phyloP scores from a whole-genome alignment of 371 early-diverging fungal species.

The Mycotypha africana region DNA sequence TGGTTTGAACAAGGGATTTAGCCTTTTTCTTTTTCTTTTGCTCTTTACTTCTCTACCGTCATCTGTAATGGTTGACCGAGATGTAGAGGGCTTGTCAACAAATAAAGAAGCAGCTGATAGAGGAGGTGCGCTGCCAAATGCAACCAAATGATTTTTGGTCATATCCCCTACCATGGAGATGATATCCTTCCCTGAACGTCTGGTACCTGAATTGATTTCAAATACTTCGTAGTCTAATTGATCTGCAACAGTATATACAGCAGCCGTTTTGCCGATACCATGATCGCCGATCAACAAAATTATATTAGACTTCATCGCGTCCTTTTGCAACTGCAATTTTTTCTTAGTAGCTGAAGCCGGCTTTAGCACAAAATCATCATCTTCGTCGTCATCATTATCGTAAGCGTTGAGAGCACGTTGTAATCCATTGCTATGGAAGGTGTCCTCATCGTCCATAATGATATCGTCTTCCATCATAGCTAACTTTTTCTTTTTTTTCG shows the following conservation, averaged over 20 bases:
- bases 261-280: constrained; percentile 76
- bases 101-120: background rate
- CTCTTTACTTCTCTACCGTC: no score
- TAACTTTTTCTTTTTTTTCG: constrained; percentile 5
- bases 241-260: constrained; percentile 70
- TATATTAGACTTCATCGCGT: constrained; percentile 46
- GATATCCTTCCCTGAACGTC: constrained; percentile 70
- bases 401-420: no score
- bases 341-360: background rate
- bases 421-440: background rate
- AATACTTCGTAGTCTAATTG: constrained; percentile 69
- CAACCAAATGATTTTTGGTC: constrained; percentile 64
- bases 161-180: constrained; percentile 63
- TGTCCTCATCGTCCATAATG: background rate
- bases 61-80: background rate
- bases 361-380: constrained; percentile 22
- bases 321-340: constrained; percentile 11
- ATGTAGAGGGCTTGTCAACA: background rate
- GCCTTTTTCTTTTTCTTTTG: constrained; percentile 8
- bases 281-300: constrained; percentile 65
- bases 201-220: constrained; percentile 67
- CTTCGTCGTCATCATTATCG: constrained; percentile 17
- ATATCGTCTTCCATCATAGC: background rate
- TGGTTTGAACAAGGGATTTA: constrained; percentile 7
- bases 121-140: constrained; percentile 12